Evolutionary conservation across 176 grass and related monocot genomes (phyloP), one percentile per base, ranked within the genome.

Genomic region (Bolboschoenus planiculmis): DNA sequence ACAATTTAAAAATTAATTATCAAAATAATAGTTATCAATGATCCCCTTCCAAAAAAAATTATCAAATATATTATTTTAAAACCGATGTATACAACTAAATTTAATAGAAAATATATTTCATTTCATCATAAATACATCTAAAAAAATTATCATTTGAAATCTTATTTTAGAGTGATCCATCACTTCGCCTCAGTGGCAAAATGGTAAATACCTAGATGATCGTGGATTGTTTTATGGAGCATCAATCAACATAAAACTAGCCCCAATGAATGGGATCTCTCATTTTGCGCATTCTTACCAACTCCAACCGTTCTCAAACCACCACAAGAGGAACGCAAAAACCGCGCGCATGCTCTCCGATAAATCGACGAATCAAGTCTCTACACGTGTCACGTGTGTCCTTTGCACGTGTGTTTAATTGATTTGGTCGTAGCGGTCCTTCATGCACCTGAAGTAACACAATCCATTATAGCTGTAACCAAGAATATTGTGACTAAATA

Each of bases 271-370:
- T 4, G 2, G 70, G 82, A 85, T 80, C 16, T 63, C 20, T 10
- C 0, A 51, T 40, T 64, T 29, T 42, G 9, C 58, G 16, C 35
- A 58, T 84, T 90, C 88, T 78, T 79, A 86, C 84, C 88, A 84
- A 90, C 56, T 59, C 79, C 88, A 90, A 86, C 84, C 37, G 80
- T 84, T 90, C 46, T 42, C 55, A 73, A 75, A 85, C 80, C 85
- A 81, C 70, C 34, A 27, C 15, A 31, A 36, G 21, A 53, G 14
- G 47, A n/a, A 21, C 36, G 18, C 3, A 26, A 46, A 74, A 44
- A 74, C 68, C 23, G 9, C 23, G 21, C 39, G 8, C 4, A 57
- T 18, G 20, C 48, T 33, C 78, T 31, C 21, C 27, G 2, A 20
- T 0, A 80, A 80, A 59, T 24, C 0, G 55, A 36, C 78, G n/a